Conservation (phyloP, 2,329 filamentous ascomycete species). For the Xenoacremonium recifei region DNA sequence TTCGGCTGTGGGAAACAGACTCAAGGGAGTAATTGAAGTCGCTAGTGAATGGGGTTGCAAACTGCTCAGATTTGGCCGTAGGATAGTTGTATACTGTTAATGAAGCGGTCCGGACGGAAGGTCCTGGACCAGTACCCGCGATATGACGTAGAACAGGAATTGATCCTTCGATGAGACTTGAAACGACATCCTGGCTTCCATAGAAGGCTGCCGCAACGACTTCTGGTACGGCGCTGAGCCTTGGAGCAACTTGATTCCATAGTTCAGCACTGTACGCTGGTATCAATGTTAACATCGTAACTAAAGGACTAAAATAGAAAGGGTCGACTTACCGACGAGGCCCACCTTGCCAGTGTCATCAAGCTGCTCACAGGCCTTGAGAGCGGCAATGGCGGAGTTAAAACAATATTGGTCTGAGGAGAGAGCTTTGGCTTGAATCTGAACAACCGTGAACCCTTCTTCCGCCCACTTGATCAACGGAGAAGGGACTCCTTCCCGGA, state of each 20-base stretch:
- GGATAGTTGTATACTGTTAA: conserved; percentile 40
- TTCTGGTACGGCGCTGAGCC: conserved; percentile 17
- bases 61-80: conserved; percentile 32
- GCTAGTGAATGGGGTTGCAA: conserved; percentile 46
- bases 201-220: conserved; percentile 24
- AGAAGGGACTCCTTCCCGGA: conserved; percentile 42
- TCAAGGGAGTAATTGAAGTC: conserved; percentile 53
- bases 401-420: conserved; percentile 31
- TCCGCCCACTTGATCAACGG: conserved; percentile 68
- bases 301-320: too few relatives aligned
- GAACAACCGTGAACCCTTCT: conserved; percentile 63
- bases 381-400: too few relatives aligned
- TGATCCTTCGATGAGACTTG: neutral
- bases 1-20: conserved; percentile 64
- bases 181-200: conserved; percentile 4
- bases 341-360: conserved; percentile 38
- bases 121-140: conserved; percentile 8
- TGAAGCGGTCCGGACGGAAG: neutral
- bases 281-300: too few relatives aligned
- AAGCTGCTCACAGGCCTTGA: conserved; percentile 26
- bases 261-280: conserved; percentile 16
- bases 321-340: conserved; percentile 30
- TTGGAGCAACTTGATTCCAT: conserved; percentile 21
- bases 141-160: conserved; percentile 18
- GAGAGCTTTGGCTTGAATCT: conserved; percentile 46